These are phyloP conservation scores for Hypomyces rosellus DNA, from an alignment of 2,329 filamentous ascomycete species.

Conservation along the genomic window DNA sequence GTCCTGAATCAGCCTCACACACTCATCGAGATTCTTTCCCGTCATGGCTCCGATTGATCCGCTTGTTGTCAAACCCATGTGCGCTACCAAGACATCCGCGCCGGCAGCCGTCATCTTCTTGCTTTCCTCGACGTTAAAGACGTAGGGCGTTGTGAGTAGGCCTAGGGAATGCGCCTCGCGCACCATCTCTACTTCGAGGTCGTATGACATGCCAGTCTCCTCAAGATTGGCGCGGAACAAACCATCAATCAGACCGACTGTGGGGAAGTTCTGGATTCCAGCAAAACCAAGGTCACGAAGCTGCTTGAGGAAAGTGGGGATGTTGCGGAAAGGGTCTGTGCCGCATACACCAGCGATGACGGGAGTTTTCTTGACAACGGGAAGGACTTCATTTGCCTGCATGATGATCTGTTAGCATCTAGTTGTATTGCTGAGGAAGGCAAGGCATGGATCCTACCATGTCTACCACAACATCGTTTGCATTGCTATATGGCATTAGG, in stretches of 20 bases:
- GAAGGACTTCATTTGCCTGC: conserved; percentile 58
- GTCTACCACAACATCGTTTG: conserved; percentile 62
- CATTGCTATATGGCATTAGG: conserved; percentile 65
- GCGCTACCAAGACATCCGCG: conserved; percentile 61
- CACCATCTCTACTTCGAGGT: conserved; percentile 61
- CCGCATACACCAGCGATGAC: conserved; percentile 66
- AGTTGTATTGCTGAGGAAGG: background rate
- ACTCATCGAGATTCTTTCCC: conserved; percentile 58
- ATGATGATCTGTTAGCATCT: background rate
- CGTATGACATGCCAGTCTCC: conserved; percentile 66
- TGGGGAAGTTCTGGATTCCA: conserved; percentile 69
- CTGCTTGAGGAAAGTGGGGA: conserved; percentile 53
- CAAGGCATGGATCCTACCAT: conserved; percentile 46
- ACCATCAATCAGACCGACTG: conserved; percentile 64
- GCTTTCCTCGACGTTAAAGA: conserved; percentile 58
- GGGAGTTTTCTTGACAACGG: conserved; percentile 55
- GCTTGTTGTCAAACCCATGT: conserved; percentile 61
- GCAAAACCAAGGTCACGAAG: conserved; percentile 58
- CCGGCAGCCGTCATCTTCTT: conserved; percentile 57
- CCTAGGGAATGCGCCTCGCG: conserved; percentile 51
- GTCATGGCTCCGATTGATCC: conserved; percentile 59
- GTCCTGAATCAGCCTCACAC: conserved; percentile 53
- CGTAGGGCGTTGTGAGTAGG: conserved; percentile 63
- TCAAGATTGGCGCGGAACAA: conserved; percentile 61
- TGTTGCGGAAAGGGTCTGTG: conserved; percentile 62